Conservation (phyloP, 257 asterid genomes). For the Lycium barbarum region DNA sequence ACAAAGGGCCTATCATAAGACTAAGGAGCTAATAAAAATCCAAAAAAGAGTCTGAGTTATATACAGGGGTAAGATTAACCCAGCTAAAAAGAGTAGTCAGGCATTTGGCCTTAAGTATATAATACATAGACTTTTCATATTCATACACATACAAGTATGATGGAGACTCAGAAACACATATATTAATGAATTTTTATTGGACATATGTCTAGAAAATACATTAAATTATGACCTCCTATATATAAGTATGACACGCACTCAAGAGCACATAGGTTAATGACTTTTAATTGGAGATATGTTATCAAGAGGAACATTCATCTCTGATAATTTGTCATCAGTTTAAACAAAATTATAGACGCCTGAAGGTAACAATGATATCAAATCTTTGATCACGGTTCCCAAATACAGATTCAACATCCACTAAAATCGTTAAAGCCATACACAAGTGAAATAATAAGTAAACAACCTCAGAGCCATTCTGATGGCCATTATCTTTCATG, state of each 20-base stretch:
- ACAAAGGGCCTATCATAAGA: no score
- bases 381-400: neutral
- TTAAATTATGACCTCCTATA: neutral
- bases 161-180: neutral
- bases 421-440: neutral
- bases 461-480: slow-evolving; percentile 16
- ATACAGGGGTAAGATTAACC: no score
- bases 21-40: no score
- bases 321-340: slow-evolving; percentile 2
- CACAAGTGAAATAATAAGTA: neutral
- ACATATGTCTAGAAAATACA: neutral
- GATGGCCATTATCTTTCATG: slow-evolving; percentile 37
- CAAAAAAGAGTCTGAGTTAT: no score
- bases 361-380: neutral
- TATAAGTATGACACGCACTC: neutral
- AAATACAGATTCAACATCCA: neutral
- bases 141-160: neutral
- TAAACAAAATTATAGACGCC: neutral
- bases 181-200: neutral
- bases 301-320: neutral
- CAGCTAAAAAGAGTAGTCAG: no score
- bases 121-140: neutral
- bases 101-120: no score
- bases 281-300: neutral
- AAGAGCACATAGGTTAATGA: neutral